A percentile compares a stretch with the other conserved stretches of the same genome.
Conservation (phyloP, 257 asterid species). For the Galeopsis tetrahit region DNA sequence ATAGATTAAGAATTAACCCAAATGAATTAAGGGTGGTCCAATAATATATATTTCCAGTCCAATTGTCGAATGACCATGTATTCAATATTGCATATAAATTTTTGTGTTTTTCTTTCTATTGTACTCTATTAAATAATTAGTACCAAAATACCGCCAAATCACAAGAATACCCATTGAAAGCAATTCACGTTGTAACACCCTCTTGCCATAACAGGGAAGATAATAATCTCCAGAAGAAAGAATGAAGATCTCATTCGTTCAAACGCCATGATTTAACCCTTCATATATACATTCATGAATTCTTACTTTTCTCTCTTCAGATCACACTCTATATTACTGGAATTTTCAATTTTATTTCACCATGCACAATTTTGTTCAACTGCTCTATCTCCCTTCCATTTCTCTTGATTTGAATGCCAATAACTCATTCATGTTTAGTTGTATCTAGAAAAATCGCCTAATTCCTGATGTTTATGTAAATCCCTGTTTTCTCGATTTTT, state of each 20-base stretch:
- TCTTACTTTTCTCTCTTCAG: conserved; percentile 27
- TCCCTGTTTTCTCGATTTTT: conserved; percentile 15
- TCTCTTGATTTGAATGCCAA: not conserved
- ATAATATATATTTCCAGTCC: no score
- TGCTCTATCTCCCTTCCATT: not conserved
- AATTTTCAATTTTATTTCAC: conserved; percentile 9
- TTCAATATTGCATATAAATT: no score
- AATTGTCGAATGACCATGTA: no score
- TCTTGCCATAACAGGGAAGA: conserved; percentile 13
- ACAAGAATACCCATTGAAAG: conserved; percentile 4
- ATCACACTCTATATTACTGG: conserved; percentile 19
- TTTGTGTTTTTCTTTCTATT: no score
- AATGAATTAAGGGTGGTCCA: no score
- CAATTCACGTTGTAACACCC: not conserved
- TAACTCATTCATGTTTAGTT: not conserved
- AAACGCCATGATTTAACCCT: conserved; percentile 24
- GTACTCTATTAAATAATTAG: no score
- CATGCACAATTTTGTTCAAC: conserved; percentile 20
- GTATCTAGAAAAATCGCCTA: not conserved
- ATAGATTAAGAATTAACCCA: no score
- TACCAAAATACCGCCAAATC: not conserved
- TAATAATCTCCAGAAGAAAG: not conserved
- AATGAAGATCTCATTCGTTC: conserved; percentile 13
- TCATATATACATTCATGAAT: not conserved
- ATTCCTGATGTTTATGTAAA: conserved; percentile 29